Evolutionary conservation across 257 asterid genomes (phyloP).

Genomic region (Cynanchum wilfordii): DNA sequence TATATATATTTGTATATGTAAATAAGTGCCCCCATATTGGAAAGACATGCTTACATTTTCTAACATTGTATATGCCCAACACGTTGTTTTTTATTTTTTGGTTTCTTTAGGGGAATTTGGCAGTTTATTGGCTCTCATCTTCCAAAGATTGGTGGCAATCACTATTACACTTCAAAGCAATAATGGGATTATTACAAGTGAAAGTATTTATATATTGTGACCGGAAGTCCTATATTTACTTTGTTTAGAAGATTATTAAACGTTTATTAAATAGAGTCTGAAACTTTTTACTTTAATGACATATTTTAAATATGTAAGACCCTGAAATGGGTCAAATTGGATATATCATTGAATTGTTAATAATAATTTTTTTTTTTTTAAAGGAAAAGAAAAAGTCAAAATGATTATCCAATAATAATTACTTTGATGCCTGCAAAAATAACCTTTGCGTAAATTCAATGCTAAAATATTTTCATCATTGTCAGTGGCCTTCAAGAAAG

Average conservation of each 20-base stretch:
- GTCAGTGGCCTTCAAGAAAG: not conserved
- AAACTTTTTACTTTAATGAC: too few species aligned
- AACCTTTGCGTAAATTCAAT: not conserved
- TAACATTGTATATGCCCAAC: slow-evolving; percentile 34
- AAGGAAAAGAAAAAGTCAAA: slow-evolving; percentile 8
- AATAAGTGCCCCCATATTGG: slow-evolving; percentile 17
- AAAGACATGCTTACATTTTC: slow-evolving; percentile 31
- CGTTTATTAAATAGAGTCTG: too few species aligned
- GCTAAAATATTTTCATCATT: not conserved
- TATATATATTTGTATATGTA: slow-evolving; percentile 18
- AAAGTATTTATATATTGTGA: not conserved
- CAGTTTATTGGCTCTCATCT: slow-evolving; percentile 18
- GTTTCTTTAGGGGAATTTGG: slow-evolving; percentile 22
- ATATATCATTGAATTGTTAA: too few species aligned
- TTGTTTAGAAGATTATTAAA: too few species aligned
- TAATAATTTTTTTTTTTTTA: too few species aligned
- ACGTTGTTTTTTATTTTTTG: slow-evolving; percentile 31
- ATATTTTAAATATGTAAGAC: too few species aligned
- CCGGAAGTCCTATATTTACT: too few species aligned
- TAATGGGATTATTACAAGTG: not conserved
- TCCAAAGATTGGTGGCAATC: slow-evolving; percentile 4
- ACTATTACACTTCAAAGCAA: slow-evolving; percentile 2
- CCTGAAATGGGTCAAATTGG: too few species aligned
- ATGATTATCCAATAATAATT: not conserved
- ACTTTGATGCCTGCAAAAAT: slow-evolving; percentile 1